Percentiles rank a stretch among this genome's conserved stretches.
Evolutionary conservation across 2,329 filamentous ascomycete genomes (phyloP).

Genomic region (Arthrobotrys musiformis): DNA sequence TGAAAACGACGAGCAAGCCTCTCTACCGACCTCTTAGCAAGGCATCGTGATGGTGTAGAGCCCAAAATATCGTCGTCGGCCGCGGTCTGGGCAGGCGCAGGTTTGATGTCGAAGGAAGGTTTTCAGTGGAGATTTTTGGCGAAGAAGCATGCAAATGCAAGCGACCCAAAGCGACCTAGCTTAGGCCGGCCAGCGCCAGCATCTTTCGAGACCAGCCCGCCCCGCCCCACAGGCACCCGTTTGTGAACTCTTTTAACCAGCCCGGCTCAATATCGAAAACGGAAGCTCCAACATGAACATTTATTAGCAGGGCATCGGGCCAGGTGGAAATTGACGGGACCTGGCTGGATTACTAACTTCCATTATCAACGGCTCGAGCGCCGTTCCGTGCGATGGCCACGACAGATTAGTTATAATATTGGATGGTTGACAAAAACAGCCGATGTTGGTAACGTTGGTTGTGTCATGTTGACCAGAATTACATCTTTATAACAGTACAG

Average conservation of each 20-base stretch:
- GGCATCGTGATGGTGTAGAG: not conserved
- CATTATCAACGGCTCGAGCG: constrained; percentile 2
- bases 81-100: no score
- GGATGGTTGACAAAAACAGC: not conserved
- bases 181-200: no score
- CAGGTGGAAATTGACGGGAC: not conserved
- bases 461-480: constrained; percentile 13
- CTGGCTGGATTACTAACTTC: not conserved
- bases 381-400: no score
- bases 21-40: not conserved
- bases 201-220: no score
- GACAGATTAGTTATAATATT: no score
- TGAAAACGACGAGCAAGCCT: not conserved
- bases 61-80: not conserved
- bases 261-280: constrained; percentile 12
- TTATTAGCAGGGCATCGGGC: no score
- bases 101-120: constrained; percentile 30
- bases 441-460: constrained; percentile 15
- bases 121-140: constrained; percentile 53
- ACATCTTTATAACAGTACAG: not conserved
- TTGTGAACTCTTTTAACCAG: no score
- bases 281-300: constrained; percentile 32
- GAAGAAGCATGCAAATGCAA: constrained; percentile 24
- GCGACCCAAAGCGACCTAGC: constrained; percentile 30
- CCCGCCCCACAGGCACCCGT: constrained; percentile 34